These are phyloP conservation scores for Polytrichum formosum DNA, from an alignment of 225 moss, liverwort and hornwort species.

Conservation along the genomic window DNA sequence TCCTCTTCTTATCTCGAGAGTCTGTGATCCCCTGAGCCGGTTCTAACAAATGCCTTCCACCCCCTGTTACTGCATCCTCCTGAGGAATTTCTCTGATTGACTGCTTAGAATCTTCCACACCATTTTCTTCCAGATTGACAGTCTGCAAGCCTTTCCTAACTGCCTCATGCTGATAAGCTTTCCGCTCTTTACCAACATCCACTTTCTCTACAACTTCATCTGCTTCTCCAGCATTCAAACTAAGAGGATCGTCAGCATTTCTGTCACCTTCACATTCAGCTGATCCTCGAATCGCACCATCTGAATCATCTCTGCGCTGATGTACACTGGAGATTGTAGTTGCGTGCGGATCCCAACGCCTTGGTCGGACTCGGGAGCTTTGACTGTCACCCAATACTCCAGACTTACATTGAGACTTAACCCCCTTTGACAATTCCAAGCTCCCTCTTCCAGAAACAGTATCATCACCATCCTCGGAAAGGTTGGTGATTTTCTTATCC, in stretches of 20 bases:
- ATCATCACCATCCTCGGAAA: background rate
- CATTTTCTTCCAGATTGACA: conserved; percentile 18
- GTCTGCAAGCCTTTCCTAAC: conserved; percentile 35
- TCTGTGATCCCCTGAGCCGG: conserved; percentile 11
- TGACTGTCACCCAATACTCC: conserved; percentile 6
- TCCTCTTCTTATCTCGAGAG: conserved; percentile 34
- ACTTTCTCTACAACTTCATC: background rate
- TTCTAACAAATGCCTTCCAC: background rate
- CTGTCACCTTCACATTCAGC: conserved; percentile 2
- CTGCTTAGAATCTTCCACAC: background rate
- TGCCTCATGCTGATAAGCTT: conserved; percentile 12
- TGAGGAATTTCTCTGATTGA: no score
- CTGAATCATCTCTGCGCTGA: conserved; percentile 5
- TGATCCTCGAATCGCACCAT: conserved; percentile 6
- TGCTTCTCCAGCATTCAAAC: background rate
- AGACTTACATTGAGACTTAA: conserved; percentile 7
- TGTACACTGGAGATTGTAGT: conserved; percentile 12
- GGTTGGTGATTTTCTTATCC: background rate
- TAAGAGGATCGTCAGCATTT: background rate
- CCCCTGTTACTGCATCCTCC: no score
- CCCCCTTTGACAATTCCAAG: background rate
- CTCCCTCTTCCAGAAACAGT: conserved; percentile 6
- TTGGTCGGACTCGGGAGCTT: conserved; percentile 18
- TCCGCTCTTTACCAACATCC: conserved; percentile 2
- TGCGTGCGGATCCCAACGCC: background rate